phyloP scores from a whole-genome alignment of 1,139 yeast genomes.

The Diutina pseudorugosa region DNA sequence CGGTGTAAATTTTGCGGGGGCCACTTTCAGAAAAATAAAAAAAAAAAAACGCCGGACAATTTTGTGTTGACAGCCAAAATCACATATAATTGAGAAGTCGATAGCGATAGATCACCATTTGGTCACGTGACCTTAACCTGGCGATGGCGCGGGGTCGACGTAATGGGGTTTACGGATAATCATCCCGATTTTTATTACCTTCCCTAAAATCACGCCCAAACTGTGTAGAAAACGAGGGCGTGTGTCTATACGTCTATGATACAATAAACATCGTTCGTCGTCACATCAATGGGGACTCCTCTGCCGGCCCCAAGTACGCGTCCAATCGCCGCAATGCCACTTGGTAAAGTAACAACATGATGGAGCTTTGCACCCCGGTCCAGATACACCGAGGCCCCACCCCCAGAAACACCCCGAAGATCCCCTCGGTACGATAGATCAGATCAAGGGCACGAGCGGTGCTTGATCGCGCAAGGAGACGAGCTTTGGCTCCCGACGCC shows the following conservation, averaged over 20 bases:
- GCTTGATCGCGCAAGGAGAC: constrained; percentile 31
- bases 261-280: not conserved
- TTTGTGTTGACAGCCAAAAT: too few species aligned
- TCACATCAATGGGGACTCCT: not conserved
- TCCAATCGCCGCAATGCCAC: constrained; percentile 19
- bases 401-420: constrained; percentile 75
- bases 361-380: constrained; percentile 93
- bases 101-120: too few species aligned
- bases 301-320: not conserved
- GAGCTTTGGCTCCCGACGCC: not conserved
- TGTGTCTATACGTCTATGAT: not conserved
- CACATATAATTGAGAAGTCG: too few species aligned
- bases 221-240: not conserved
- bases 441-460: constrained; percentile 51
- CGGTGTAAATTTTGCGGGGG: not conserved
- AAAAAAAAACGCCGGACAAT: too few species aligned
- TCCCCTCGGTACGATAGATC: constrained; percentile 66
- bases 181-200: not conserved
- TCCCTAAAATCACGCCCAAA: not conserved
- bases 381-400: constrained; percentile 94
- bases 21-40: too few species aligned
- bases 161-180: too few species aligned
- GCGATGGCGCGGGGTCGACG: too few species aligned
- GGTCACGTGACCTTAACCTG: too few species aligned
- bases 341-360: constrained; percentile 85